A percentile compares a stretch with the other conserved stretches of the same genome.
Conservation (phyloP, 306 rosid species). For the Luffa aegyptiaca region DNA sequence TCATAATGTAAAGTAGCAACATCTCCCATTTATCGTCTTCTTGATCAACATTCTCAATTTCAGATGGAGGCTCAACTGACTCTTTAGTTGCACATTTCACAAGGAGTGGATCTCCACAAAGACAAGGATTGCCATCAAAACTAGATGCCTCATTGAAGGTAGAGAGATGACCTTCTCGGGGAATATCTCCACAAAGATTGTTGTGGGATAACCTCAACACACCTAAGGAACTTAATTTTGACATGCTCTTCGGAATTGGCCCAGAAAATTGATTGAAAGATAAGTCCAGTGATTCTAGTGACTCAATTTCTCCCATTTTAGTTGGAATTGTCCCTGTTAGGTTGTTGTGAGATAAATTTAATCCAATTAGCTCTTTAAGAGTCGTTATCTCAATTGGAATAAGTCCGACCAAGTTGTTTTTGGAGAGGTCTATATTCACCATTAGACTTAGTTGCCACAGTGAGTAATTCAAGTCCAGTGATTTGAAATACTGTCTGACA, state of each 20-base stretch:
- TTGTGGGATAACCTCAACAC: background rate
- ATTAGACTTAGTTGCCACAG: background rate
- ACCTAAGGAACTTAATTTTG: background rate
- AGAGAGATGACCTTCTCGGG: background rate
- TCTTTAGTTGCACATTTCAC: background rate
- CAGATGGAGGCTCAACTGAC: background rate
- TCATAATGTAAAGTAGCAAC: background rate
- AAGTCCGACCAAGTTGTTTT: background rate
- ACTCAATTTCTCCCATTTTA: background rate
- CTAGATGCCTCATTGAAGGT: background rate
- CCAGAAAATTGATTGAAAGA: background rate
- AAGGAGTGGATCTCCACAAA: background rate
- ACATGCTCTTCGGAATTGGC: background rate
- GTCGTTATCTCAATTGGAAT: background rate
- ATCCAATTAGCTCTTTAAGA: background rate
- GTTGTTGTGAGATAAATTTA: background rate
- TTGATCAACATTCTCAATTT: background rate
- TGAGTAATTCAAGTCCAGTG: background rate
- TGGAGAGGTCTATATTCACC: background rate
- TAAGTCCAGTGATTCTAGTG: background rate
- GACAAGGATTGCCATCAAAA: background rate
- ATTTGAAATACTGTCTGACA: background rate
- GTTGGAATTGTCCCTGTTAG: background rate
- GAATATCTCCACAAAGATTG: background rate
- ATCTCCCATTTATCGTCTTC: slow-evolving; percentile 4